Conservation (phyloP, 2,329 filamentous ascomycete species). For the Diaporthe caulivora region DNA sequence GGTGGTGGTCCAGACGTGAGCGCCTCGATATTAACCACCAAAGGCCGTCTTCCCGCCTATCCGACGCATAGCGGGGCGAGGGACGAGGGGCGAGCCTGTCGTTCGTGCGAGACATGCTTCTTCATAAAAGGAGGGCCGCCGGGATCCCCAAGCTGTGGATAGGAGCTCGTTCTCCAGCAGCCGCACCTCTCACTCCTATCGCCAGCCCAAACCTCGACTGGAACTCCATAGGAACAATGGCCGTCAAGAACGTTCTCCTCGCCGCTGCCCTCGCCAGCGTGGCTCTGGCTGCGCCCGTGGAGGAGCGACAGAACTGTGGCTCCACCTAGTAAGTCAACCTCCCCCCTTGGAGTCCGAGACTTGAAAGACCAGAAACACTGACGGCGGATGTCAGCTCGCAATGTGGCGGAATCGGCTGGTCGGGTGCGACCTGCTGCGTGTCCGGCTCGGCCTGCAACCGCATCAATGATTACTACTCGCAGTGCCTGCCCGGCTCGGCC, state of each 20-base stretch:
- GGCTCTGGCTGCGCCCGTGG: slow-evolving; percentile 56
- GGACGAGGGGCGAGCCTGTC: not conserved
- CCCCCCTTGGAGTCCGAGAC: not conserved
- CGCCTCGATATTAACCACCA: slow-evolving; percentile 12
- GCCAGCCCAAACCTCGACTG: slow-evolving; percentile 23
- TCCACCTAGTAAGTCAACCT: slow-evolving; percentile 47
- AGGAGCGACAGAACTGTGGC: slow-evolving; percentile 56
- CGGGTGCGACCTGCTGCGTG: slow-evolving; percentile 58
- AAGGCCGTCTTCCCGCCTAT: slow-evolving; percentile 27
- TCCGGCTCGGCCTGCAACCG: slow-evolving; percentile 54
- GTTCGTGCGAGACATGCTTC: not conserved
- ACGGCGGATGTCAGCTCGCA: slow-evolving; percentile 47
- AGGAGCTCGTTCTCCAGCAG: slow-evolving; percentile 29
- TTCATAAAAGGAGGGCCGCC: slow-evolving; percentile 16
- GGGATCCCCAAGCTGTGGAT: not conserved
- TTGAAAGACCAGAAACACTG: not conserved
- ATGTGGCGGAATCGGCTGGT: slow-evolving; percentile 60
- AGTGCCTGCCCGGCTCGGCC: slow-evolving; percentile 48
- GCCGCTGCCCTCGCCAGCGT: slow-evolving; percentile 52
- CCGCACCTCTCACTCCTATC: slow-evolving; percentile 30
- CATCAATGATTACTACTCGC: slow-evolving; percentile 54
- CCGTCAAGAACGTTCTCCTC: slow-evolving; percentile 46
- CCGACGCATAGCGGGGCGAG: slow-evolving; percentile 13
- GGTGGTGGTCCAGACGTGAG: not conserved
- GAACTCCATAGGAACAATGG: slow-evolving; percentile 42